These are phyloP conservation scores for Fusarium nygamai DNA, from an alignment of 2,329 filamentous ascomycete genomes.

Conservation along the genomic window DNA sequence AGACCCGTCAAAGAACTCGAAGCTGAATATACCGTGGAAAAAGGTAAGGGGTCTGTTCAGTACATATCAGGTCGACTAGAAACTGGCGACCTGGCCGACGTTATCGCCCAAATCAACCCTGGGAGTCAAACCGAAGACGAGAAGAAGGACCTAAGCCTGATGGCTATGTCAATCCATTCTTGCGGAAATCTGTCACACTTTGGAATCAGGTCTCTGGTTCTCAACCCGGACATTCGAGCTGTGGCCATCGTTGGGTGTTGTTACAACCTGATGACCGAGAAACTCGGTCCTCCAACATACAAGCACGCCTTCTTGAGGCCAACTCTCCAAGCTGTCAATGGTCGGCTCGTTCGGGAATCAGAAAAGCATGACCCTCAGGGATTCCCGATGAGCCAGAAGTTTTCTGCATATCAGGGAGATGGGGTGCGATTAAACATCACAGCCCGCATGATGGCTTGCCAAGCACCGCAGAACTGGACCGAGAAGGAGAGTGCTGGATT, in stretches of 20 bases:
- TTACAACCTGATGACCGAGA: slow-evolving; percentile 95
- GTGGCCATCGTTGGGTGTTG: slow-evolving; percentile 97
- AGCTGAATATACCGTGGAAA: slow-evolving; percentile 63
- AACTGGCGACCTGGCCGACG: slow-evolving; percentile 75
- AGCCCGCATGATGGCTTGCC: slow-evolving; percentile 96
- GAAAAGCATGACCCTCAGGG: slow-evolving; percentile 85
- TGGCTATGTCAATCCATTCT: slow-evolving; percentile 95
- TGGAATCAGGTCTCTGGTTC: slow-evolving; percentile 83
- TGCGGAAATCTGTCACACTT: slow-evolving; percentile 98
- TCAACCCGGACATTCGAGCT: slow-evolving; percentile 87
- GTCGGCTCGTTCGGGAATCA: slow-evolving; percentile 73
- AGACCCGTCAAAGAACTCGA: slow-evolving; percentile 60
- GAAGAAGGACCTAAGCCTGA: slow-evolving; percentile 63
- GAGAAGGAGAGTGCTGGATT: slow-evolving; percentile 82
- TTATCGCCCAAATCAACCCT: slow-evolving; percentile 69
- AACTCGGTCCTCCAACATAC: slow-evolving; percentile 85
- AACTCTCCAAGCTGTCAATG: slow-evolving; percentile 72
- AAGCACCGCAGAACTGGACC: slow-evolving; percentile 94
- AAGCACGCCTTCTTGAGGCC: slow-evolving; percentile 83
- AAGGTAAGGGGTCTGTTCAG: slow-evolving; percentile 76
- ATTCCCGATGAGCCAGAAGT: slow-evolving; percentile 86
- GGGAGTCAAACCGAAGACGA: slow-evolving; percentile 30
- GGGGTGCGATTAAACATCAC: slow-evolving; percentile 93
- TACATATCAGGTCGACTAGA: slow-evolving; percentile 81
- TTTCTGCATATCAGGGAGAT: slow-evolving; percentile 66